Percentiles rank a stretch among this genome's conserved stretches.
These are phyloP conservation scores for Neocatenulostroma microsporum DNA, from an alignment of 2,329 filamentous ascomycete genomes.

Conservation along the genomic window DNA sequence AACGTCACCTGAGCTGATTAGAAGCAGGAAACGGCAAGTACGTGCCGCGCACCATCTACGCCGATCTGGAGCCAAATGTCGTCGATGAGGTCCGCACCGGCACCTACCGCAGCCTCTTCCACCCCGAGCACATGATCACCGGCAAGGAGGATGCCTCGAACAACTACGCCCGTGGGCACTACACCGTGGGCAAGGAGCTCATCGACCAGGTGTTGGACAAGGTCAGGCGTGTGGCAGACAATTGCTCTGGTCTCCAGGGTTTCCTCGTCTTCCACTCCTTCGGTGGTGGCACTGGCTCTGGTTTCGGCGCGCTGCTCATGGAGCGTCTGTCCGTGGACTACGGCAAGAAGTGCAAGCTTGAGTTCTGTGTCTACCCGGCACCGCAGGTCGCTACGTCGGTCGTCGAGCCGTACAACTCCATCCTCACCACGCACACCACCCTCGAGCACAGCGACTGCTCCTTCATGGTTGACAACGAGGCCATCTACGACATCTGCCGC, in stretches of 20 bases:
- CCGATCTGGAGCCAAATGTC: slow-evolving; percentile 99
- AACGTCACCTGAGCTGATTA: slow-evolving; percentile 1
- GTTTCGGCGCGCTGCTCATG: slow-evolving; percentile 97
- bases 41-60: slow-evolving; percentile 97
- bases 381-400: slow-evolving; percentile 95
- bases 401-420: slow-evolving; percentile 99
- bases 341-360: slow-evolving; percentile 99
- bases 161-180: slow-evolving; percentile 99
- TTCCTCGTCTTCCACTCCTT: slow-evolving; percentile 99
- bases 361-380: slow-evolving; percentile 98
- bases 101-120: slow-evolving; percentile 91
- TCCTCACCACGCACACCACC: slow-evolving; percentile 97
- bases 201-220: slow-evolving; percentile 97
- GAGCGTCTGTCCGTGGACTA: slow-evolving; percentile 98
- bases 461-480: slow-evolving; percentile 99
- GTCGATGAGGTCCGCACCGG: slow-evolving; percentile 99
- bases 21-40: slow-evolving; percentile 88
- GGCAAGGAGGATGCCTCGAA: slow-evolving; percentile 99
- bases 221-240: slow-evolving; percentile 93
- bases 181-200: slow-evolving; percentile 99
- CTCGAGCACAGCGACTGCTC: slow-evolving; percentile 99
- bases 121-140: slow-evolving; percentile 99
- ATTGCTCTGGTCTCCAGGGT: slow-evolving; percentile 95
- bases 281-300: slow-evolving; percentile 96
- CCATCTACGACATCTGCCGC: slow-evolving; percentile 99